Evolutionary conservation across 306 rosid genomes (phyloP).

Genomic region (Ceratonia siliqua): DNA sequence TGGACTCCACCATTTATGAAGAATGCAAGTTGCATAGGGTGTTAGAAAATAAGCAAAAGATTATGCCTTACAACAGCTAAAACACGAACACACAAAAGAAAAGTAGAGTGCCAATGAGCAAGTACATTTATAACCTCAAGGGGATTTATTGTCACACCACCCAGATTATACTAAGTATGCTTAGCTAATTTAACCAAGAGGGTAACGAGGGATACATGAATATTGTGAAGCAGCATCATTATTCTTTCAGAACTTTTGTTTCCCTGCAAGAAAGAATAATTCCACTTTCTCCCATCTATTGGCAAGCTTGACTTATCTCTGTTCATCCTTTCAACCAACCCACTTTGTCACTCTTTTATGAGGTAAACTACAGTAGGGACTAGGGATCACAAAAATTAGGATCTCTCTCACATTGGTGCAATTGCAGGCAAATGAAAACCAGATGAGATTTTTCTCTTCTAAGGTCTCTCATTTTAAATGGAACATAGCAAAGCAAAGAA

Average conservation of each 20-base stretch:
- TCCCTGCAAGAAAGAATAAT: not conserved
- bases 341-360: not conserved
- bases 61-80: not conserved
- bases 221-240: not conserved
- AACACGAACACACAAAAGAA: not conserved
- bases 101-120: not conserved
- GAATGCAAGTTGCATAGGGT: not conserved
- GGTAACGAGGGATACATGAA: not conserved
- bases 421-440: not conserved
- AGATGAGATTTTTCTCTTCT: too few species aligned
- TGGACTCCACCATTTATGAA: not conserved
- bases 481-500: too few species aligned
- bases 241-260: not conserved
- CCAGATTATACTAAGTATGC: not conserved
- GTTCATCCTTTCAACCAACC: not conserved
- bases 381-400: not conserved
- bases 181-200: not conserved
- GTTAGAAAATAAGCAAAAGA: not conserved
- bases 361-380: not conserved
- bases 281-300: not conserved
- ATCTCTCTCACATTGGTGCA: not conserved
- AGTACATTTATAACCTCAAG: not conserved
- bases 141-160: not conserved
- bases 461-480: too few species aligned
- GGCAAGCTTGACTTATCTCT: not conserved